Base-by-base conservation (phyloP, 2,329 filamentous ascomycete species). In the Cadophora luteo-olivacea region DNA sequence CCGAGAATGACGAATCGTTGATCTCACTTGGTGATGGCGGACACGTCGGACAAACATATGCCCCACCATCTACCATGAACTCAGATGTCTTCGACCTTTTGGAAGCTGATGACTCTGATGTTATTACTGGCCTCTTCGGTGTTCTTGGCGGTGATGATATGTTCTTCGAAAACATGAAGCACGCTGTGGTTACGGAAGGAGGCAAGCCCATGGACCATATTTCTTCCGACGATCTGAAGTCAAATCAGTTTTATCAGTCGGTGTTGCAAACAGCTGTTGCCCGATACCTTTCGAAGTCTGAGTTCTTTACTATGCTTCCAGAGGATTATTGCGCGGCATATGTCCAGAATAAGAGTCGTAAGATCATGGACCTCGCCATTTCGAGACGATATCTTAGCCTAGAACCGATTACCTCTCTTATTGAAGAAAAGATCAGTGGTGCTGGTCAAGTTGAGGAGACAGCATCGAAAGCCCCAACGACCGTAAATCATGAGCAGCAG, bases 291-390 rank as follows among this genome's bases (percentile, higher is more conserved):
- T 55, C 33, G 8, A 41, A 12, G 1, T 66, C 57, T 3, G 57
- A 60, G 22, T 24, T 36, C 22, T 66, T 66, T 33, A n/a, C 25
- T 7, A 54, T 25, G 48, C 45, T 66, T 52, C 48, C 57, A n/a
- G 48, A 66, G 5, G 33, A 55, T 0, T 14, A 41, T 29, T 45
- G 57, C 9, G 29, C 12, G 5, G 38, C 24, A 32, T 49, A 41
- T 16, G 25, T 61, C 4, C 36, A 52, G 29, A 25, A 66, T 11
- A 32, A 61, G 32, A 61, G 57, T 32, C 55, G 8, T 4, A 66
- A 61, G 48, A 32, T 66, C n/a, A 24, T 66, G 33, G 48, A 32
- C 7, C 22, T 61, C 9, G 64, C 57, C 16, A 14, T 66, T 16
- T 36, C 64, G 36, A 22, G 48, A 25, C 57, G 64, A 32, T 36